These are phyloP conservation scores for Osmanthus fragrans DNA, from an alignment of 257 asterid genomes.

Conservation along the genomic window DNA sequence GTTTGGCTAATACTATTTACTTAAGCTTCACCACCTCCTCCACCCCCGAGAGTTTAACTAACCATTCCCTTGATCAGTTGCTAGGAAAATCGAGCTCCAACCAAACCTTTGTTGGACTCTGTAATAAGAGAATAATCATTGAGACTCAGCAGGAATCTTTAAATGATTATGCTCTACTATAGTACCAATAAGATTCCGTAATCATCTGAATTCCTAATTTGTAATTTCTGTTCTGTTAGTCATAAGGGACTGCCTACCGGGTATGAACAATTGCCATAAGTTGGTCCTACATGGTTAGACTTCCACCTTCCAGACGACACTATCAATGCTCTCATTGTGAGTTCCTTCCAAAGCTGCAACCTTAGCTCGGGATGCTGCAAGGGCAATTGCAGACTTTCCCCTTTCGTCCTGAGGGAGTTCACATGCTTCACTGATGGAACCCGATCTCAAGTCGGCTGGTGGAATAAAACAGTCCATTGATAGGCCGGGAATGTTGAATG, in stretches of 20 bases:
- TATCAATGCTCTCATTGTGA: conserved; percentile 40
- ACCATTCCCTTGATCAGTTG: conserved; percentile 44
- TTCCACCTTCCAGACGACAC: conserved; percentile 64
- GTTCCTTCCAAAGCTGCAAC: conserved; percentile 68
- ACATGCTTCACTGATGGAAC: conserved; percentile 69
- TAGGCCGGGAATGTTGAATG: conserved; percentile 84
- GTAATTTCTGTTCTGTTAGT: conserved; percentile 55
- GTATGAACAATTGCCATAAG: conserved; percentile 51
- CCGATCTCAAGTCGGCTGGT: conserved; percentile 81
- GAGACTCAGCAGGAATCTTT: conserved; percentile 23
- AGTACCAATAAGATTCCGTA: conserved; percentile 25
- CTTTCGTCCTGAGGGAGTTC: conserved; percentile 77
- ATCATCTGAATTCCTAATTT: conserved; percentile 32
- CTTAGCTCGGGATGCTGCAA: conserved; percentile 50
- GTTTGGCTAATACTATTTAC: conserved; percentile 39
- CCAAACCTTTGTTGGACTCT: conserved; percentile 56
- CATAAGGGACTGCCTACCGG: conserved; percentile 46
- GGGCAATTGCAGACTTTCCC: conserved; percentile 39
- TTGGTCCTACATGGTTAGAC: conserved; percentile 47
- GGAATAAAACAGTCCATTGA: conserved; percentile 94
- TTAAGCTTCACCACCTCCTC: conserved; percentile 47
- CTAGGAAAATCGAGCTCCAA: conserved; percentile 66
- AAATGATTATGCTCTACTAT: conserved; percentile 35
- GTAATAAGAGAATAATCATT: conserved; percentile 31
- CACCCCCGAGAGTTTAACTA: conserved; percentile 31